Evolutionary conservation across 2,329 filamentous ascomycete genomes (phyloP).

Genomic region (Colletotrichum echinochloae): DNA sequence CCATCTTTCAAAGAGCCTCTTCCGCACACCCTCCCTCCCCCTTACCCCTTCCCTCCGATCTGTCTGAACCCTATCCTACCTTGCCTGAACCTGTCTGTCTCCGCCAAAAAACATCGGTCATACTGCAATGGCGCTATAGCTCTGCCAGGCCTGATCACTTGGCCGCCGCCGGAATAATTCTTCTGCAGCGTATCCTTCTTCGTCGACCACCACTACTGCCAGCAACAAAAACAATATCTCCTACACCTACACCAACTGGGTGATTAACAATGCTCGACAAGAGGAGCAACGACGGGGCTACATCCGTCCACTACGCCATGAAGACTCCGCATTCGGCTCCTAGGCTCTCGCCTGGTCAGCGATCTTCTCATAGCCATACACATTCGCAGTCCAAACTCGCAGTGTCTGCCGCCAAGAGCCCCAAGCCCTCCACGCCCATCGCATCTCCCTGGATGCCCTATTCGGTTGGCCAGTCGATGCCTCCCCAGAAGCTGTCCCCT

Average conservation of each 20-base stretch:
- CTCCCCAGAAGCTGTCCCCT: constrained; percentile 62
- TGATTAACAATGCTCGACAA: constrained; percentile 48
- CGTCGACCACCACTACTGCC: not conserved
- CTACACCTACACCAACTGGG: constrained; percentile 41
- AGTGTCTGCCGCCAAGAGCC: constrained; percentile 44
- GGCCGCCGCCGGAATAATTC: constrained; percentile 36
- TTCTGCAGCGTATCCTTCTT: constrained; percentile 28
- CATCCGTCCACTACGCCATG: constrained; percentile 57
- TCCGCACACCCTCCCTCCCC: constrained; percentile 36
- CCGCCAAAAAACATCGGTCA: constrained; percentile 18
- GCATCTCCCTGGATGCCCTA: constrained; percentile 64
- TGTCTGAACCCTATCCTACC: constrained; percentile 36
- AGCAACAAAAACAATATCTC: not conserved
- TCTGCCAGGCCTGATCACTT: constrained; percentile 37
- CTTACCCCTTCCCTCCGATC: constrained; percentile 33
- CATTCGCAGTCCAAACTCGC: constrained; percentile 58
- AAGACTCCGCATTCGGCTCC: constrained; percentile 53
- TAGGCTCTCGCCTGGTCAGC: constrained; percentile 51
- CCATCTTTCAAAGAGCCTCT: constrained; percentile 36
- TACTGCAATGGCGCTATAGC: constrained; percentile 37
- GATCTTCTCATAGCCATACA: constrained; percentile 50
- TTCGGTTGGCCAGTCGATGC: constrained; percentile 66
- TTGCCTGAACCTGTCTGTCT: constrained; percentile 18
- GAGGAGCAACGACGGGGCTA: constrained; percentile 50
- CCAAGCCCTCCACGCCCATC: constrained; percentile 63